Conservation (phyloP, 805 yeast genomes). For the Hanseniaspora lindneri region DNA sequence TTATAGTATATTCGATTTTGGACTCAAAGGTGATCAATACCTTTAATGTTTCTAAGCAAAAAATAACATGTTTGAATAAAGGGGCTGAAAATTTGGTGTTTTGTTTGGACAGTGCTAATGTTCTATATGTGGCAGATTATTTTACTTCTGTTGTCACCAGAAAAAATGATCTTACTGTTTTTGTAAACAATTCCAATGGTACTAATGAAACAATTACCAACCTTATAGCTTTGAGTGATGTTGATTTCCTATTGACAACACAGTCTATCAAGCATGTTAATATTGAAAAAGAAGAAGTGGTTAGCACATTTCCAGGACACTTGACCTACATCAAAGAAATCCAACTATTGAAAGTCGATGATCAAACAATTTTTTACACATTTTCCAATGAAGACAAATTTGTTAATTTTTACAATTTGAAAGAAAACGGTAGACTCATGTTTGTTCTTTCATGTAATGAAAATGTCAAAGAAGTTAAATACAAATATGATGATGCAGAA, state of each 20-base stretch:
- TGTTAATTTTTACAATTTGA: slow-evolving; percentile 48
- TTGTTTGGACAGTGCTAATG: slow-evolving; percentile 49
- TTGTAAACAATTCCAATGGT: slow-evolving; percentile 26
- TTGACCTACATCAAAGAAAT: slow-evolving; percentile 45
- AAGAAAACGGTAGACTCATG: slow-evolving; percentile 27
- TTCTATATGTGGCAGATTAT: slow-evolving; percentile 52
- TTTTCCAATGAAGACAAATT: slow-evolving; percentile 74
- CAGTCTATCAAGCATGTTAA: slow-evolving; percentile 28
- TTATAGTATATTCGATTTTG: slow-evolving; percentile 46
- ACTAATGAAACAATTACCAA: slow-evolving; percentile 25
- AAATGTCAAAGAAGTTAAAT: slow-evolving; percentile 39
- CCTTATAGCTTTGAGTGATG: not conserved
- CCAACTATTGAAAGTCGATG: not conserved
- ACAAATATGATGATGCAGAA: slow-evolving; percentile 24
- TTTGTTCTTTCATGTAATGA: slow-evolving; percentile 63
- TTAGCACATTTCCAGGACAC: slow-evolving; percentile 61
- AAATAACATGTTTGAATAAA: slow-evolving; percentile 25
- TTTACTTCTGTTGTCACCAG: slow-evolving; percentile 36
- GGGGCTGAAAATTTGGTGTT: slow-evolving; percentile 29
- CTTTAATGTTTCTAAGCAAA: slow-evolving; percentile 37
- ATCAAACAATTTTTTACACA: slow-evolving; percentile 45
- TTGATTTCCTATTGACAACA: slow-evolving; percentile 1
- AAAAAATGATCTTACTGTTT: slow-evolving; percentile 27
- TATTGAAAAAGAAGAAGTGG: slow-evolving; percentile 30
- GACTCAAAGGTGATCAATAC: slow-evolving; percentile 42